Evolutionary conservation across 1,139 yeast genomes (phyloP), one percentile per base, ranked within the genome.

Genomic region (Candida gigantensis): DNA sequence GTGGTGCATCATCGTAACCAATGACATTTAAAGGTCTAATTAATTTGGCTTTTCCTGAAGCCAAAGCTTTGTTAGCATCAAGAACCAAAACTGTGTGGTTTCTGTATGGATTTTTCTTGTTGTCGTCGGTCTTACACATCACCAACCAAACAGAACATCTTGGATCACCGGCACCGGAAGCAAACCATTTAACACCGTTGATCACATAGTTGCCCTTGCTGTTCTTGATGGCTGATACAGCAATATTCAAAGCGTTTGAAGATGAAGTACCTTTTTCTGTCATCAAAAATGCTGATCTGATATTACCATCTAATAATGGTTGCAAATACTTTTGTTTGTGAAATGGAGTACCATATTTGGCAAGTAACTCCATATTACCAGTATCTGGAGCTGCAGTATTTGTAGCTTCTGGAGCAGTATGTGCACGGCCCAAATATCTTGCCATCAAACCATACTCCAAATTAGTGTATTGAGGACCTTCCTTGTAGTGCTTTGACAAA

Each of bases 141-240:
- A 78, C 75, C 36, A 82, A 64, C 82, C 85, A 77, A 34, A 74
- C 77, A 23, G 65, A 50, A 55, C 81, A 73, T 40, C 84, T 68
- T 16, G 86, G 86, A 55, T 82, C 87, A 14, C 85, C 87, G 24
- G 86, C 87, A 19, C 87, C 87, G 0, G 85, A 77, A 2, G 85
- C 83, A 72, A 82, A 81, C 88, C 88, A 82, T 53, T 82, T 82
- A 44, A 79, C 70, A 8, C 89, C 89, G 45, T 77, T 78, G 32
- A 82, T 49, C 3, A 79, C 78, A 47, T 71, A 78, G 45, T 77
- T 69, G 3, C 78, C 78, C n/a, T 40, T 41, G 5, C 61, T 60
- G 32, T 77, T 75, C 41, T 52, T 51, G 14, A 43, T 51, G 30
- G 84, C 82, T 23, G 69, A 60, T 24, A 76, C 62, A 7, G 79